A percentile compares a stretch with the other conserved stretches of the same genome.
Conservation (phyloP, 2,329 filamentous ascomycete species). For the Verticillium isaacii region DNA sequence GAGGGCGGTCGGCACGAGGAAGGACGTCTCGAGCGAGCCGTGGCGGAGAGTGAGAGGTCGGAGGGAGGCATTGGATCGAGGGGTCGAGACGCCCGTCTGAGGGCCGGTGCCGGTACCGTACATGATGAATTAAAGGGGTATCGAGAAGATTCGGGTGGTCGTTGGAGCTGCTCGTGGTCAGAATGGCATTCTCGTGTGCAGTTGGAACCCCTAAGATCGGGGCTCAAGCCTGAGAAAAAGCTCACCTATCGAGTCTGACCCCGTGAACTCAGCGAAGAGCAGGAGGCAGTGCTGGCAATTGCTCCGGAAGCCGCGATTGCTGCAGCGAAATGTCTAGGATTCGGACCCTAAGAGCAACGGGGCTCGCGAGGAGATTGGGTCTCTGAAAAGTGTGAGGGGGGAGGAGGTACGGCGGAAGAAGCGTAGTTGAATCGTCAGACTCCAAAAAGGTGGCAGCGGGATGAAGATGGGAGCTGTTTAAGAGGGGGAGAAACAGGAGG, state of each 20-base stretch:
- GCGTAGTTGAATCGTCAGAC: background rate
- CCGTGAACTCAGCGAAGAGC: conserved; percentile 35
- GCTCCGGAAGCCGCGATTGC: background rate
- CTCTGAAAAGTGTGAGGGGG: background rate
- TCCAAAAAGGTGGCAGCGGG: background rate
- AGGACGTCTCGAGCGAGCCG: conserved; percentile 92
- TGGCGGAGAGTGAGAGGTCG: conserved; percentile 87
- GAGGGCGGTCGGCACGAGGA: conserved; percentile 89
- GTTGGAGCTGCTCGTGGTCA: conserved; percentile 8
- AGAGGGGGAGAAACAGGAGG: background rate
- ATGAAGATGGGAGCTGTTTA: background rate
- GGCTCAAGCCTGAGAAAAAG: background rate
- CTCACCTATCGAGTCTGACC: conserved; percentile 16
- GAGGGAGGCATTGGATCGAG: conserved; percentile 86
- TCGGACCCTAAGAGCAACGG: background rate
- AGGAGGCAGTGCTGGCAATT: conserved; percentile 20
- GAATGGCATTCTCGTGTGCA: background rate
- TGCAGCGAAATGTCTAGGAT: background rate
- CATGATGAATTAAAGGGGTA: conserved; percentile 57
- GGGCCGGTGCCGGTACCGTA: conserved; percentile 79
- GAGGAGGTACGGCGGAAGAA: background rate
- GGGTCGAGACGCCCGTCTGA: conserved; percentile 95
- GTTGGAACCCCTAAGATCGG: background rate
- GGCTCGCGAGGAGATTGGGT: background rate
- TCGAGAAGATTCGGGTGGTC: conserved; percentile 25